Percentiles rank a stretch among this genome's conserved stretches.
Conservation (phyloP, 441 rosid genomes). For the Adansonia madagascariensis region DNA sequence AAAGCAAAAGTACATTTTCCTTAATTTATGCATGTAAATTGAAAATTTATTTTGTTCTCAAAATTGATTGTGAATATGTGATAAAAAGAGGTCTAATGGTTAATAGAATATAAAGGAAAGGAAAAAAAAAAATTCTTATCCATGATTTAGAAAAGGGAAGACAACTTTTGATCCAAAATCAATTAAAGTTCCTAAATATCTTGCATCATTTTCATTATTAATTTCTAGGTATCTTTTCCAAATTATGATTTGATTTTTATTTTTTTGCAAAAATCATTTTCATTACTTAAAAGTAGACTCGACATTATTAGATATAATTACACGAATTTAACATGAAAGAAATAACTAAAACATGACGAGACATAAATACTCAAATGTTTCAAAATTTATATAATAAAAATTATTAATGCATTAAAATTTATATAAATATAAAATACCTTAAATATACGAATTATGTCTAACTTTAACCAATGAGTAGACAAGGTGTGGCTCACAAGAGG, state of each 20-base stretch:
- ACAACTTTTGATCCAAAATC: conserved; percentile 1
- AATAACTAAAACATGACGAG: no score
- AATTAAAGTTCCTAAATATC: conserved; percentile 15
- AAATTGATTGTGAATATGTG: background rate
- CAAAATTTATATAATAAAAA: no score
- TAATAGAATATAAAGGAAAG: background rate
- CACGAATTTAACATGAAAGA: no score
- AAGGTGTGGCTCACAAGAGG: conserved; percentile 12
- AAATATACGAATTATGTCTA: no score
- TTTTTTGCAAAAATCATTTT: background rate
- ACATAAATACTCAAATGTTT: no score
- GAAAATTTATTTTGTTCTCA: background rate
- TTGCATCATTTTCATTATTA: conserved; percentile 5
- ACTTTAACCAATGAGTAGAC: background rate
- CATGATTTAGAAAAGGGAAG: background rate
- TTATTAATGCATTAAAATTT: no score
- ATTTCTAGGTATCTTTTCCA: conserved; percentile 12
- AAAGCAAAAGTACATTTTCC: no score
- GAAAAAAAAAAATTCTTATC: background rate
- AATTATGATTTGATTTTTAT: background rate
- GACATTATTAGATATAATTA: no score
- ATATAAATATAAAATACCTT: no score
- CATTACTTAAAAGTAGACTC: no score
- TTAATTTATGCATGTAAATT: no score
- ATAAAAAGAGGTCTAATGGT: background rate